Evolutionary conservation across 768 basidiomycete genomes (phyloP).

Genomic region (Phaffia australis): DNA sequence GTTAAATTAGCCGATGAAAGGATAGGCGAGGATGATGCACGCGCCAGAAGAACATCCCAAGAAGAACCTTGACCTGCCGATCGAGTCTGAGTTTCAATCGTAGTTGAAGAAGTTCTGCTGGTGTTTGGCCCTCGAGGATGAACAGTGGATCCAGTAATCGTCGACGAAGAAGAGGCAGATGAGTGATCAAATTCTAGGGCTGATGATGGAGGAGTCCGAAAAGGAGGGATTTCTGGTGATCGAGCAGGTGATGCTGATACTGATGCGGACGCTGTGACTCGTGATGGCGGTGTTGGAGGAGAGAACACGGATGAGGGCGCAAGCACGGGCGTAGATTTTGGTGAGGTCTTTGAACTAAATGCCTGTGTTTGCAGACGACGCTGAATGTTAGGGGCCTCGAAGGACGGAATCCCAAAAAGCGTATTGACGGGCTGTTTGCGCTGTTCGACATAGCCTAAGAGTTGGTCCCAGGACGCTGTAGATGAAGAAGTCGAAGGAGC

Average conservation of each 20-base stretch:
- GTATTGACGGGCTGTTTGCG: too few species aligned
- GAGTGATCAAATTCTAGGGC: background rate
- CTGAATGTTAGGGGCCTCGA: too few species aligned
- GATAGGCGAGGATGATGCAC: background rate
- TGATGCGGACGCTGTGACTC: background rate
- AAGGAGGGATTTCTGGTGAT: background rate
- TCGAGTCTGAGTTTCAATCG: background rate
- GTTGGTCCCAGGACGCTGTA: too few species aligned
- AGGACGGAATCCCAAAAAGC: too few species aligned
- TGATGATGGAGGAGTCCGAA: background rate
- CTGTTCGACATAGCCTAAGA: too few species aligned
- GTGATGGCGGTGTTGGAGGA: background rate
- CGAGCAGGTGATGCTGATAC: background rate
- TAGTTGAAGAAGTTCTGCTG: background rate
- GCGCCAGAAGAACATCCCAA: slow-evolving; percentile 14
- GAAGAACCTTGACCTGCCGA: slow-evolving; percentile 1
- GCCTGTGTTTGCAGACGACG: too few species aligned
- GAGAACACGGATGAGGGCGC: background rate
- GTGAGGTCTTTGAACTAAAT: too few species aligned
- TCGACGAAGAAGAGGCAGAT: background rate
- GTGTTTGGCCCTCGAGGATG: background rate
- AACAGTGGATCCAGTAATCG: background rate
- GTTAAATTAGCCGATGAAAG: slow-evolving; percentile 4
- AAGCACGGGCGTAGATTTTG: too few species aligned
- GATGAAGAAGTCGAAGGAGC: too few species aligned